Base-by-base conservation (phyloP, 768 basidiomycete genomes). In the Lactarius pseudohatsudake region DNA sequence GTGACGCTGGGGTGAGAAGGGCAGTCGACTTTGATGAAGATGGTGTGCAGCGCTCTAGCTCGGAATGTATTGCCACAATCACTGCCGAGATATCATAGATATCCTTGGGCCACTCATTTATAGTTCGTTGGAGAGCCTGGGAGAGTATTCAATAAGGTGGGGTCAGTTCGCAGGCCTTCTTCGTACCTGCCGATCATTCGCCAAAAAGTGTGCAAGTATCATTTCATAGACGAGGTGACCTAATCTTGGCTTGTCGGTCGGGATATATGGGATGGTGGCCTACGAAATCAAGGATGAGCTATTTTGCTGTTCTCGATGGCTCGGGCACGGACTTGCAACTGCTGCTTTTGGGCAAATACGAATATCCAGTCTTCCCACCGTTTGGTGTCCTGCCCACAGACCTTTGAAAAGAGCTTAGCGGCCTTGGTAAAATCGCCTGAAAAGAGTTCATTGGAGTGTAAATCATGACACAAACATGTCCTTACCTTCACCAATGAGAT, bases 341-440 rank as follows among this genome's bases (percentile, higher is more conserved):
- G 87, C 30, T 85, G 82, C 71, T 88, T 85, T 75, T 94, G 86
- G 1, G 90, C 91, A 74, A 96, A 98, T 16, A 85, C 79, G 72
- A 97, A 96, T 72, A 98, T 91, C 92, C 92, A 97, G 71, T 90
- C 86, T 74, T 98, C 96, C 97, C 97, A 99, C n/a, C 85, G 82
- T 72, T 87, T 88, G 13, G 82, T 77, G 71, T 96, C 86, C 54
- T 86, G 85, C 4, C 85, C 89, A 70, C 96, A 91, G 8, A 98
- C 93, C 74, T 91, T 94, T 0, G 93, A 89, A 71, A 87, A 89
- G 30, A 97, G 77, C 10, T 81, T 78, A 0, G 96, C 97, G 1
- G 96, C 96, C 72, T 91, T 91, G 0, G 74, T 77, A 70, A 86
- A 98, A 22, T 88, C 80, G 20, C 80, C 87, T 87, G 38, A n/a